Percentiles rank a stretch among this genome's conserved stretches.
phyloP scores from a whole-genome alignment of 805 yeast species.

The Hemisphaericaspora nanyangensis region DNA sequence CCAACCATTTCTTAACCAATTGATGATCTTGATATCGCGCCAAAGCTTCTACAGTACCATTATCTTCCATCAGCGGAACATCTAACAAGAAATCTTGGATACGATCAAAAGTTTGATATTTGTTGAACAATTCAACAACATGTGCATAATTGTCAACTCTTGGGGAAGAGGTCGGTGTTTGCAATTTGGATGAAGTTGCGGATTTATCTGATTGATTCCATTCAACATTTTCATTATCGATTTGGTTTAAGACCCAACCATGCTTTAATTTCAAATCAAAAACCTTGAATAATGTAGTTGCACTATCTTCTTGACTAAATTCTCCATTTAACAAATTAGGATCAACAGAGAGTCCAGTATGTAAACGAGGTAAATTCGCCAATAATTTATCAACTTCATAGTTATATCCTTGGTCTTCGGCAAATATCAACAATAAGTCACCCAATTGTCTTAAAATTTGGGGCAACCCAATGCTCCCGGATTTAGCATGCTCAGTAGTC shows the following conservation, averaged over 20 bases:
- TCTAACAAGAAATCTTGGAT: constrained; percentile 53
- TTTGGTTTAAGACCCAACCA: constrained; percentile 73
- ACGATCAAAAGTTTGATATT: constrained; percentile 42
- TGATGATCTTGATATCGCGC: constrained; percentile 11
- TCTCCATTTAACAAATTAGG: constrained; percentile 56
- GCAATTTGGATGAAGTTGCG: not conserved
- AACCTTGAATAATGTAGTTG: constrained; percentile 52
- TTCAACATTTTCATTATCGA: constrained; percentile 9
- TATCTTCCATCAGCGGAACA: constrained; percentile 5
- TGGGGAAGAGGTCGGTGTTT: not conserved
- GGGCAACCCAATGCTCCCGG: constrained; percentile 21
- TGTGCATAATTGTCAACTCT: constrained; percentile 11
- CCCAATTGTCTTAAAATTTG: constrained; percentile 50
- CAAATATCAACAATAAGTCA: constrained; percentile 30
- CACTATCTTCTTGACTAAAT: constrained; percentile 48
- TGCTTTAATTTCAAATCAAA: constrained; percentile 66
- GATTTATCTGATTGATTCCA: not conserved
- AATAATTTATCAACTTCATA: constrained; percentile 34
- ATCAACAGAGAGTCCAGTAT: constrained; percentile 68
- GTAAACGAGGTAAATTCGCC: constrained; percentile 56
- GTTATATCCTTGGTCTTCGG: constrained; percentile 12
- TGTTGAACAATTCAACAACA: constrained; percentile 16
- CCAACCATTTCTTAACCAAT: constrained; percentile 39
- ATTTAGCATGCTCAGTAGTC: constrained; percentile 2
- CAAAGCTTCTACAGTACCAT: constrained; percentile 5